Conservation (phyloP, 148 eudicot species). For the Fallopia convolvulus region DNA sequence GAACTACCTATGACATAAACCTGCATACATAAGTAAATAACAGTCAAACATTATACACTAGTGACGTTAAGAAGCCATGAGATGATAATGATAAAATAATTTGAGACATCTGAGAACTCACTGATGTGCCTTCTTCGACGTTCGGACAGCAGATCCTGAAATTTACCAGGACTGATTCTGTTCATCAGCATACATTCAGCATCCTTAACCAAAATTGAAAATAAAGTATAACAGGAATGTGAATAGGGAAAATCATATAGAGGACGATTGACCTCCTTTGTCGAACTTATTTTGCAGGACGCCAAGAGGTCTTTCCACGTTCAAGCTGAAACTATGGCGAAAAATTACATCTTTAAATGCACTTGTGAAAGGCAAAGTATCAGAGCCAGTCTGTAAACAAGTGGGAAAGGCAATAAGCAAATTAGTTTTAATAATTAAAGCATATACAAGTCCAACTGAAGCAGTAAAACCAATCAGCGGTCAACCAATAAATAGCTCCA, state of each 20-base stretch:
- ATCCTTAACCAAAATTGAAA: constrained; percentile 3
- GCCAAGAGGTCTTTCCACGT: constrained; percentile 54
- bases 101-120: constrained; percentile 27
- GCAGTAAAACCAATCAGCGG: background rate
- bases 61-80: background rate
- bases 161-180: constrained; percentile 73
- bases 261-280: constrained; percentile 37
- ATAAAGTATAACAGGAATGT: background rate
- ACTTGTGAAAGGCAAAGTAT: constrained; percentile 69
- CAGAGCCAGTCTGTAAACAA: constrained; percentile 68
- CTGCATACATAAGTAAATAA: constrained; percentile 30
- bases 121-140: constrained; percentile 71
- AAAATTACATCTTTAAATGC: constrained; percentile 91
- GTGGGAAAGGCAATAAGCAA: constrained; percentile 14
- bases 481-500: background rate
- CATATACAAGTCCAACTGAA: background rate
- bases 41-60: background rate
- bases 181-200: constrained; percentile 15
- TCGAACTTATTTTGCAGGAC: constrained; percentile 44
- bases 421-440: background rate
- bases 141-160: constrained; percentile 83
- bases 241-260: constrained; percentile 1
- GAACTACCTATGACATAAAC: constrained; percentile 79
- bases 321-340: constrained; percentile 33
- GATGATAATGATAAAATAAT: background rate